Conservation (phyloP, 768 basidiomycete genomes). For the Podaxis pistillaris region DNA sequence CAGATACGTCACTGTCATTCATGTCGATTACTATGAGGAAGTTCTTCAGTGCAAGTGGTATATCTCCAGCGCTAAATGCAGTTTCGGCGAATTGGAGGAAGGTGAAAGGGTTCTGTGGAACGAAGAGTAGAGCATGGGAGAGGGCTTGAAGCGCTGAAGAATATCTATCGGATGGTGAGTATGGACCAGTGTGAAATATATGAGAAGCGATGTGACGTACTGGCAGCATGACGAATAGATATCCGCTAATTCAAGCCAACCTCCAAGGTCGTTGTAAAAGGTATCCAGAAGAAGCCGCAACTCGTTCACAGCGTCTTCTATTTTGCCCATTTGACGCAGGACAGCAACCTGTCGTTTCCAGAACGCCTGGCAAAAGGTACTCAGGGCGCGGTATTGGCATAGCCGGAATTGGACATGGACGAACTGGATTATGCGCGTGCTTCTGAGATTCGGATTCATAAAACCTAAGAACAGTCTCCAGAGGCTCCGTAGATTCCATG, state of each 20-base stretch:
- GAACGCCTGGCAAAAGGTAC: conserved; percentile 39
- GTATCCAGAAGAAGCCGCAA: conserved; percentile 77
- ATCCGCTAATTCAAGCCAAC: conserved; percentile 84
- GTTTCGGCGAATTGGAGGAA: conserved; percentile 86
- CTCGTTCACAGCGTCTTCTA: conserved; percentile 68
- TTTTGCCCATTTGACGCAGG: conserved; percentile 57
- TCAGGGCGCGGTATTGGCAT: background rate
- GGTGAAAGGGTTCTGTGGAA: conserved; percentile 85
- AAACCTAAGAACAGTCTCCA: conserved; percentile 56
- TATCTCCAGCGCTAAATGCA: conserved; percentile 75
- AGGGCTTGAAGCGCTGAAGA: conserved; percentile 69
- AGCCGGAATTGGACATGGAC: conserved; percentile 23
- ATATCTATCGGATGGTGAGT: conserved; percentile 48
- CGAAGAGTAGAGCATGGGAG: conserved; percentile 77
- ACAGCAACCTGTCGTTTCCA: conserved; percentile 86
- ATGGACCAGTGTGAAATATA: background rate
- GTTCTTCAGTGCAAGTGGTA: conserved; percentile 75
- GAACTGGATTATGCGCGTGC: conserved; percentile 70
- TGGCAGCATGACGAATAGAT: conserved; percentile 74
- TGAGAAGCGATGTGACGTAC: conserved; percentile 40
- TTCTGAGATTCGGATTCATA: conserved; percentile 64
- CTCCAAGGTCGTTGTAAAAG: conserved; percentile 85
- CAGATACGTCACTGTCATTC: conserved; percentile 55
- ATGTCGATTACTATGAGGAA: conserved; percentile 81
- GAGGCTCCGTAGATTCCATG: conserved; percentile 64